phyloP scores from a whole-genome alignment of 2,329 filamentous ascomycete species.

The Sarocladium brachiariae region DNA sequence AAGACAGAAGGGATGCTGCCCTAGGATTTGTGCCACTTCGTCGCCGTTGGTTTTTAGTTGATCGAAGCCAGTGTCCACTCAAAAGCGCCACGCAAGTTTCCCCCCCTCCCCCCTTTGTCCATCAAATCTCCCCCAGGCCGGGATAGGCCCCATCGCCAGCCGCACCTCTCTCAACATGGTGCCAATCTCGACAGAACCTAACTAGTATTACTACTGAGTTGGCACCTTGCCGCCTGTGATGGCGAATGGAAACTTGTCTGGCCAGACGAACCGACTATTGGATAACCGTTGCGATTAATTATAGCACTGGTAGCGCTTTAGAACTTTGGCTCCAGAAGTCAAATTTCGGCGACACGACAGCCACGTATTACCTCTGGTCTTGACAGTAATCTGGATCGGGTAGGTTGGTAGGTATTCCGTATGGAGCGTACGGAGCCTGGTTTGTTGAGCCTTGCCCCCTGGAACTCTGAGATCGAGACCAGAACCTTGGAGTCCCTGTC shows the following conservation, averaged over 20 bases:
- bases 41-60: not conserved
- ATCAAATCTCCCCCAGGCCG: conserved; percentile 9
- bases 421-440: not conserved
- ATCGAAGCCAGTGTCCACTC: conserved; percentile 1
- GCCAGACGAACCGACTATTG: not conserved
- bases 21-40: not conserved
- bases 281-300: not conserved
- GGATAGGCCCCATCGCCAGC: not conserved
- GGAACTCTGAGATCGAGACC: not conserved
- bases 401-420: not conserved
- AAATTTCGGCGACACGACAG: too few relatives aligned
- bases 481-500: not conserved
- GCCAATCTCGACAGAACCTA: conserved; percentile 9
- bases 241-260: not conserved
- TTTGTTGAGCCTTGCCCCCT: not conserved
- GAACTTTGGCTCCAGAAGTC: not conserved
- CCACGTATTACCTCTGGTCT: not conserved
- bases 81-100: not conserved
- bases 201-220: too few relatives aligned
- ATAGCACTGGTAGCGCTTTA: not conserved
- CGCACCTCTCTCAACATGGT: not conserved
- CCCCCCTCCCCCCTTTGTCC: not conserved
- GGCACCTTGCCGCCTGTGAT: not conserved
- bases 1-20: not conserved
- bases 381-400: not conserved